phyloP scores from a whole-genome alignment of 331 rosid species.

The Saraca asoca region DNA sequence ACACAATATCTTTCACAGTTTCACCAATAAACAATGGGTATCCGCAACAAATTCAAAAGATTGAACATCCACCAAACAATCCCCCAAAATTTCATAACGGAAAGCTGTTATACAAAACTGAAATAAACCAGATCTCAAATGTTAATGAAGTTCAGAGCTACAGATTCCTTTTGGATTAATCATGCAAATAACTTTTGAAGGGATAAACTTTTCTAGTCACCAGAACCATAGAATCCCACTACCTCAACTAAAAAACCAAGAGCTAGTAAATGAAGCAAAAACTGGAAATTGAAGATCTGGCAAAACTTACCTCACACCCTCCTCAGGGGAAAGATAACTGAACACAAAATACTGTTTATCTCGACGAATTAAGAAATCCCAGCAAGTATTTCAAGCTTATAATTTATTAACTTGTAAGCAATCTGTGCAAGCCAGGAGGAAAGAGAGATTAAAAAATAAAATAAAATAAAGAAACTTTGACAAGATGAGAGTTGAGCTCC shows the following conservation, averaged over 20 bases:
- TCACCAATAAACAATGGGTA: not conserved
- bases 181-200: constrained; percentile 14
- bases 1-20: constrained; percentile 13
- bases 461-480: constrained; percentile 10
- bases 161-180: constrained; percentile 4
- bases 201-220: constrained; percentile 25
- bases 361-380: constrained; percentile 58
- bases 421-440: not conserved
- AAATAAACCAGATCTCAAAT: constrained; percentile 45
- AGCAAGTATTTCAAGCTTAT: constrained; percentile 22
- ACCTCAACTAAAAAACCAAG: constrained; percentile 11
- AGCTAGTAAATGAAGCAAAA: constrained; percentile 24
- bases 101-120: constrained; percentile 9
- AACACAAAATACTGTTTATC: constrained; percentile 20
- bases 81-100: constrained; percentile 9
- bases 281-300: constrained; percentile 48
- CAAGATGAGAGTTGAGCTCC: constrained; percentile 27
- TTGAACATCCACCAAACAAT: not conserved
- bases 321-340: constrained; percentile 36
- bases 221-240: constrained; percentile 9
- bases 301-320: constrained; percentile 53
- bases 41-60: constrained; percentile 21
- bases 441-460: constrained; percentile 24
- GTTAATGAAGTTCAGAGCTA: constrained; percentile 8
- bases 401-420: not conserved